Evolutionary conservation across 352 stramenopile genomes (phyloP).

Genomic region (Phytophthora brassicae): DNA sequence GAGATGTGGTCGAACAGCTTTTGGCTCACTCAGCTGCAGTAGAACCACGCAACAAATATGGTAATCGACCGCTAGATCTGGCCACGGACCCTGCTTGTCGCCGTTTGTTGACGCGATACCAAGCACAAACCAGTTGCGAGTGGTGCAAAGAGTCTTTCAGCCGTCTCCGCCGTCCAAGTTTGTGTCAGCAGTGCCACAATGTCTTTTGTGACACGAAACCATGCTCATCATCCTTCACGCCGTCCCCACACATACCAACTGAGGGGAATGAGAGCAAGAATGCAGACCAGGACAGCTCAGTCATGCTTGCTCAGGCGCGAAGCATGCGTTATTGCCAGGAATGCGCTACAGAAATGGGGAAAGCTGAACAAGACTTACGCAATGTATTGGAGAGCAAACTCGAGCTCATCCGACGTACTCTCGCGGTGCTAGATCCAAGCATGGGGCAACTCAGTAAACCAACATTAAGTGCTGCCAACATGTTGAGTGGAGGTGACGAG

Average conservation of each 20-base stretch:
- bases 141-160: conserved; percentile 81
- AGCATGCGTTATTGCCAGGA: conserved; percentile 72
- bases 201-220: conserved; percentile 81
- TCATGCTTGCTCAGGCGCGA: conserved; percentile 11
- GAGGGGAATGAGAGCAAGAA: conserved; percentile 8
- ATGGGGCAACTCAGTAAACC: conserved; percentile 16
- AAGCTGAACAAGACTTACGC: conserved; percentile 67
- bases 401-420: conserved; percentile 50
- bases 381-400: conserved; percentile 64
- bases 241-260: conserved; percentile 10
- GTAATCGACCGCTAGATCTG: conserved; percentile 73
- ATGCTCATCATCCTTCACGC: conserved; percentile 53
- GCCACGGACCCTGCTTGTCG: conserved; percentile 59
- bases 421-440: conserved; percentile 39
- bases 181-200: conserved; percentile 83
- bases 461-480: background rate
- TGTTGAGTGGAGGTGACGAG: conserved; percentile 12
- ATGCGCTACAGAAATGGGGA: conserved; percentile 71
- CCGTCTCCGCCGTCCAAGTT: conserved; percentile 56
- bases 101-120: conserved; percentile 65
- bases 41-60: conserved; percentile 69
- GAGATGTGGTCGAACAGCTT: conserved; percentile 68
- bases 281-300: background rate
- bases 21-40: conserved; percentile 63
- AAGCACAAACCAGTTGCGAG: conserved; percentile 60